Evolutionary conservation across 1,139 yeast genomes (phyloP).

Genomic region (Hyphopichia buzzinii): DNA sequence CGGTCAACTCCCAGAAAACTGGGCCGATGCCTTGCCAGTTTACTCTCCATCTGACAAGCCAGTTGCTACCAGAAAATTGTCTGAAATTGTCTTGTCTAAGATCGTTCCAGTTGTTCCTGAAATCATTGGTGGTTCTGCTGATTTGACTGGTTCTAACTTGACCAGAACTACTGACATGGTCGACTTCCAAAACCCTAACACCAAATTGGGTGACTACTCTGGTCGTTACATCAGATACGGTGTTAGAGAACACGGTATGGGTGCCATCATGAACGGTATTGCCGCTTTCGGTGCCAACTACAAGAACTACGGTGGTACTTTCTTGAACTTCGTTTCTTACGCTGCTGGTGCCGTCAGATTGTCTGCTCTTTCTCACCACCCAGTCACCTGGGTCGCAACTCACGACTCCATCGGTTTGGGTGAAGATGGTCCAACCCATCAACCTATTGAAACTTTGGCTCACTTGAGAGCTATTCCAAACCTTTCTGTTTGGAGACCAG

Average conservation of each 20-base stretch:
- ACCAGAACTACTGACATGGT: slow-evolving; percentile 83
- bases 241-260: slow-evolving; percentile 99
- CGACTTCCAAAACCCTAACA: slow-evolving; percentile 90
- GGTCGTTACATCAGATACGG: slow-evolving; percentile 98
- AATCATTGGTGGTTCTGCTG: slow-evolving; percentile 97
- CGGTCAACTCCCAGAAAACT: slow-evolving; percentile 79
- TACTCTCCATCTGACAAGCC: slow-evolving; percentile 80
- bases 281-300: slow-evolving; percentile 92
- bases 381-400: slow-evolving; percentile 96
- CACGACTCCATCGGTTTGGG: slow-evolving; percentile 99
- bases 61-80: slow-evolving; percentile 92
- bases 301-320: slow-evolving; percentile 96
- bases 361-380: slow-evolving; percentile 91
- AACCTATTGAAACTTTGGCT: slow-evolving; percentile 98
- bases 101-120: slow-evolving; percentile 76
- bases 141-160: slow-evolving; percentile 95
- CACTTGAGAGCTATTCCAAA: slow-evolving; percentile 98
- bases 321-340: slow-evolving; percentile 96
- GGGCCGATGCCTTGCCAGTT: slow-evolving; percentile 77
- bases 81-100: slow-evolving; percentile 74
- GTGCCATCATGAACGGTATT: slow-evolving; percentile 98
- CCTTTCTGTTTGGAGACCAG: slow-evolving; percentile 97
- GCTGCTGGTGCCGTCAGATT: slow-evolving; percentile 98
- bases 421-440: slow-evolving; percentile 99
- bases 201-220: slow-evolving; percentile 78